Evolutionary conservation across 164 flowering plant species (phyloP).

Genomic region (Nelumbo lutea): DNA sequence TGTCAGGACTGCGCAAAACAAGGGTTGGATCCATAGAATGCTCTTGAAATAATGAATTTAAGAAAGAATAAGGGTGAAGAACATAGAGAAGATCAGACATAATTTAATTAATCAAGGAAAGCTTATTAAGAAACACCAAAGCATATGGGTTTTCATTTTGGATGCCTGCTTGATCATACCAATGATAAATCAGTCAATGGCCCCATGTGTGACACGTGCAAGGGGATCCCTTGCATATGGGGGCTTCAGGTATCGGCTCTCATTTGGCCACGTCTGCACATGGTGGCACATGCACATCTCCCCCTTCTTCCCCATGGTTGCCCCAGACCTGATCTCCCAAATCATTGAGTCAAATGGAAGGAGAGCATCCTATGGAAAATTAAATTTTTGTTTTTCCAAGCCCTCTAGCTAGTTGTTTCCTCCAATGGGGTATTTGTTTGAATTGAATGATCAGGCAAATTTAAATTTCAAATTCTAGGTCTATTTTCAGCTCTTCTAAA

Average conservation of each 20-base stretch:
- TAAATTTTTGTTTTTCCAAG: neutral
- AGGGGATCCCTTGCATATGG: neutral
- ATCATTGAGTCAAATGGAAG: conserved; percentile 5
- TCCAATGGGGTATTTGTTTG: conserved; percentile 11
- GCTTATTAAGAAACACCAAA: neutral
- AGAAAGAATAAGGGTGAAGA: too few species aligned
- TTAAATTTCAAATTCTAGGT: neutral
- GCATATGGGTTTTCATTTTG: neutral
- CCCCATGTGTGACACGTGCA: conserved; percentile 6
- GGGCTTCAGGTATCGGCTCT: conserved; percentile 8
- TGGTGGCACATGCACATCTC: conserved; percentile 20
- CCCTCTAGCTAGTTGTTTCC: too few species aligned
- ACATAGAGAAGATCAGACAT: too few species aligned
- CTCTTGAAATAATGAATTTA: too few species aligned
- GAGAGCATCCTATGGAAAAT: neutral
- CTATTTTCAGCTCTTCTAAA: neutral
- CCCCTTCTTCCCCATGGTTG: neutral
- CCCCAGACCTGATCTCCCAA: conserved; percentile 4
- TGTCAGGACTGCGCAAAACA: too few species aligned
- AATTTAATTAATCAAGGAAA: too few species aligned
- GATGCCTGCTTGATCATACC: neutral
- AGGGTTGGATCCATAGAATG: too few species aligned
- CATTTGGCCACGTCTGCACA: conserved; percentile 25
- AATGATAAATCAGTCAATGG: neutral
- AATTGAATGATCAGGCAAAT: conserved; percentile 11